phyloP scores from a whole-genome alignment of 768 basidiomycete species.

The Calocybe indica region DNA sequence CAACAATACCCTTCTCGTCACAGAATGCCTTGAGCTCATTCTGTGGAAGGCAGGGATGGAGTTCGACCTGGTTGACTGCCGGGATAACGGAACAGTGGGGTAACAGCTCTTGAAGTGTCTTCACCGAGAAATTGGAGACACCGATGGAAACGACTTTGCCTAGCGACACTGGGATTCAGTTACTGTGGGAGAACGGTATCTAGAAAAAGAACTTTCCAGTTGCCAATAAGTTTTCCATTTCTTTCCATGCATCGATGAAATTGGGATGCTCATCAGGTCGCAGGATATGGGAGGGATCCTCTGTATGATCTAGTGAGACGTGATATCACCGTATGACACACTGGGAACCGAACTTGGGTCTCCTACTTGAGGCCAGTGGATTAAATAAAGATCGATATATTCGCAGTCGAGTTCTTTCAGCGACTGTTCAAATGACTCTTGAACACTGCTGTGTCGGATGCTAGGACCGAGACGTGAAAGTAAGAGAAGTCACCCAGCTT shows the following conservation, averaged over 20 bases:
- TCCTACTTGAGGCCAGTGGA: conserved; percentile 30
- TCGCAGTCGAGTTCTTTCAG: conserved; percentile 27
- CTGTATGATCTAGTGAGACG: conserved; percentile 1
- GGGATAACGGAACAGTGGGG: conserved; percentile 34
- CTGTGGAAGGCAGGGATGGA: conserved; percentile 41
- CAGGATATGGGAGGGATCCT: background rate
- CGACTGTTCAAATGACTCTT: conserved; percentile 25
- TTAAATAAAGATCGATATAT: conserved; percentile 45
- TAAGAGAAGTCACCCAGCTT: too few relatives aligned
- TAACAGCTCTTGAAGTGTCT: conserved; percentile 29
- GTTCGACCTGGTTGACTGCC: conserved; percentile 32
- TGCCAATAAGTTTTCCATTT: conserved; percentile 31
- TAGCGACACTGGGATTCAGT: background rate
- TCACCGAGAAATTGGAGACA: conserved; percentile 47
- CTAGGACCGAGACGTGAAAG: too few relatives aligned
- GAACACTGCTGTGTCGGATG: conserved; percentile 22
- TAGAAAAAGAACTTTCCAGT: conserved; percentile 19
- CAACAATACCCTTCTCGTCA: conserved; percentile 29
- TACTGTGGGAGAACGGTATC: background rate
- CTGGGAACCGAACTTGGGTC: conserved; percentile 10
- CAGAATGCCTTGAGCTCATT: conserved; percentile 37
- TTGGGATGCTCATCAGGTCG: conserved; percentile 20
- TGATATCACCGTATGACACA: conserved; percentile 2
- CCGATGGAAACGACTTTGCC: conserved; percentile 36
- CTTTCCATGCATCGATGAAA: conserved; percentile 32